A percentile compares a stretch with the other conserved stretches of the same genome.
Evolutionary conservation across 306 rosid species (phyloP).

Genomic region (Herpetospermum pedunculosum): DNA sequence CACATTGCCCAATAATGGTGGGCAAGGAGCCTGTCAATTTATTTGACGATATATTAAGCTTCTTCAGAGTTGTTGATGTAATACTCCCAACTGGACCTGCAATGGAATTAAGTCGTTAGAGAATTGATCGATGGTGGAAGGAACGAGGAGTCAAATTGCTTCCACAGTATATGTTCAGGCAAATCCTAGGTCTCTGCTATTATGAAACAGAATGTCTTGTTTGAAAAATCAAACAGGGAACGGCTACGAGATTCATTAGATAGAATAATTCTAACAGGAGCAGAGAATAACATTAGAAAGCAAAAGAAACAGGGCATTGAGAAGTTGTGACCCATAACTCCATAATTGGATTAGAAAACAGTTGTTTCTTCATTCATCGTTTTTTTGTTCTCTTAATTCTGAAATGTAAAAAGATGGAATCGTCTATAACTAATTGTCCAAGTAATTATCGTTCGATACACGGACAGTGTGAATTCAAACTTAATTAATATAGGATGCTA

Average conservation of each 20-base stretch:
- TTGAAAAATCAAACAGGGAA: neutral
- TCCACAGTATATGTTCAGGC: neutral
- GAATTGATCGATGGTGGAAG: neutral
- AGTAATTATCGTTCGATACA: neutral
- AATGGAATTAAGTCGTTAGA: conserved; percentile 12
- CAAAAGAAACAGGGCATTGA: neutral
- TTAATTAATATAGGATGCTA: neutral
- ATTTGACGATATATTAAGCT: conserved; percentile 68
- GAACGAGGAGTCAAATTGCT: neutral
- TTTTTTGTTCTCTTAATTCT: neutral
- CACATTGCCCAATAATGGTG: conserved; percentile 45
- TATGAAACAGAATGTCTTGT: neutral
- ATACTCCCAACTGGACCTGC: conserved; percentile 63
- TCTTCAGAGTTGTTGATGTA: conserved; percentile 58
- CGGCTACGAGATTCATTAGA: neutral
- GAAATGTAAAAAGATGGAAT: neutral
- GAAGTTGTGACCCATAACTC: neutral
- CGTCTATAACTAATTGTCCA: neutral
- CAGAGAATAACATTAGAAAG: neutral
- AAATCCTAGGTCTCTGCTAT: neutral
- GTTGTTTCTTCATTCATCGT: neutral
- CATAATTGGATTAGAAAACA: neutral
- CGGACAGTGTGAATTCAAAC: neutral
- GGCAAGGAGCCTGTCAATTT: conserved; percentile 64
- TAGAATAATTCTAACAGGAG: neutral